Conservation (phyloP, 2,329 filamentous ascomycete genomes). For the Colletotrichum shisoi region DNA sequence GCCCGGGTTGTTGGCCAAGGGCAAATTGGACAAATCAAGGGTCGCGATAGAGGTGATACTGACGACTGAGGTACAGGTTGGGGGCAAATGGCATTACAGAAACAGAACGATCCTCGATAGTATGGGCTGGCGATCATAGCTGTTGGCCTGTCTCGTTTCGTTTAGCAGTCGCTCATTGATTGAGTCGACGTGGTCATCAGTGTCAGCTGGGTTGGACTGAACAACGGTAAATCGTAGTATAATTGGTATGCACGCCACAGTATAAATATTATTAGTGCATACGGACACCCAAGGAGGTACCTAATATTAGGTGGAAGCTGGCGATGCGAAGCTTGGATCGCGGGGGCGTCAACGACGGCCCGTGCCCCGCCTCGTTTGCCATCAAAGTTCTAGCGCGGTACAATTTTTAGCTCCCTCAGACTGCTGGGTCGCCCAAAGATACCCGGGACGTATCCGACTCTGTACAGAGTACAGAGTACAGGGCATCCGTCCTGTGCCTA, state of each 20-base stretch:
- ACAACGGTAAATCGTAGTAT: background rate
- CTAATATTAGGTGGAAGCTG: background rate
- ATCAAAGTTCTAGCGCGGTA: background rate
- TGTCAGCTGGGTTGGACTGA: constrained; percentile 13
- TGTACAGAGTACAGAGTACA: no score
- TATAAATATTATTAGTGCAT: background rate
- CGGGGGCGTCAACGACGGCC: constrained; percentile 19
- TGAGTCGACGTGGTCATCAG: background rate
- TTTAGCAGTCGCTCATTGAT: background rate
- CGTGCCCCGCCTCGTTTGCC: constrained; percentile 25
- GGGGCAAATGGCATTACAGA: constrained; percentile 22
- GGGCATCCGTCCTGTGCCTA: no score
- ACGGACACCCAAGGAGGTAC: background rate
- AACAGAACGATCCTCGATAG: constrained; percentile 25
- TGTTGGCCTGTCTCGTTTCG: constrained; percentile 13
- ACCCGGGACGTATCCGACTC: background rate
- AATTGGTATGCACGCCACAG: background rate
- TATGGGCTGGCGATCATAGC: constrained; percentile 8
- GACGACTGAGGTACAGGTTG: constrained; percentile 2
- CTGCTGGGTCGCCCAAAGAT: background rate
- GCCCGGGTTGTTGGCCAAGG: background rate
- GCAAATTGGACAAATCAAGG: background rate
- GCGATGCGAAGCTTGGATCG: constrained; percentile 24
- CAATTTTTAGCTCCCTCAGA: constrained; percentile 16
- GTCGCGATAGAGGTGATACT: constrained; percentile 4